Evolutionary conservation across 1,284 basidiomycete species (phyloP), one percentile per base, ranked within the genome.

Genomic region (Cryptococcus wingfieldii): DNA sequence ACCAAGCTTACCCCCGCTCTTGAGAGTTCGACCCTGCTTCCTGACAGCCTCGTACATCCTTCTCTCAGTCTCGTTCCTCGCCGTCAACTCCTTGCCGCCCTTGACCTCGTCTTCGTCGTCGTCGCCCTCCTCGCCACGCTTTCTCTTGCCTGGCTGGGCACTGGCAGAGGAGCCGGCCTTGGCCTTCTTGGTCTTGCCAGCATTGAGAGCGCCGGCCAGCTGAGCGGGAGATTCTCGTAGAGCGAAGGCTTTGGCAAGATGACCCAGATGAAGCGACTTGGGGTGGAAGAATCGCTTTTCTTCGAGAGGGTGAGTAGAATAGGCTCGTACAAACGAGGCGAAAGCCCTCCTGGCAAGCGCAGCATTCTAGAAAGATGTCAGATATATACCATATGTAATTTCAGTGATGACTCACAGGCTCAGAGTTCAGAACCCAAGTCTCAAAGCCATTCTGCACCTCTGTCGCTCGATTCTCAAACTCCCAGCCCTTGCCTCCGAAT

Each of bases 201-300:
- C 13, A 19, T 79, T 80, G 7, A 64, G 54, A 8, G 63, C 48
- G 14, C 57, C 54, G 13, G 74, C 67, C 45, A 91, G 83, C 2
- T 84, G 77, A 31, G 83, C 87, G 0, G 96, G 96, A 1, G 95
- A 90, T 60, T 98, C 95, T 38, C 96, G 86, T 51, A 98, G 81
- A 0, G 91, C 93, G 70, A 98, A 99, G 0, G 92, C 85, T 77
- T 99, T 98, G 39, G 96, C 95, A 23, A 98, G 78, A 79, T 99
- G 96, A 1, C 96, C 96, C 42, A 97, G 83, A 72, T 99, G 96
- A 9, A 98, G 81, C 65, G 92, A 84, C 37, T 89, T 87, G 54
- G 97, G 86, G 75, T 97, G 93, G 80, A 99, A 98, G 57, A 96
- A 90, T 60, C 89, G 85, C 68, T 98, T 98, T 75, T 98, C 96